Percentiles rank a stretch among this genome's conserved stretches.
Evolutionary conservation across 202 grass and related monocot genomes (phyloP).

Genomic region (Saccharum hybrid): DNA sequence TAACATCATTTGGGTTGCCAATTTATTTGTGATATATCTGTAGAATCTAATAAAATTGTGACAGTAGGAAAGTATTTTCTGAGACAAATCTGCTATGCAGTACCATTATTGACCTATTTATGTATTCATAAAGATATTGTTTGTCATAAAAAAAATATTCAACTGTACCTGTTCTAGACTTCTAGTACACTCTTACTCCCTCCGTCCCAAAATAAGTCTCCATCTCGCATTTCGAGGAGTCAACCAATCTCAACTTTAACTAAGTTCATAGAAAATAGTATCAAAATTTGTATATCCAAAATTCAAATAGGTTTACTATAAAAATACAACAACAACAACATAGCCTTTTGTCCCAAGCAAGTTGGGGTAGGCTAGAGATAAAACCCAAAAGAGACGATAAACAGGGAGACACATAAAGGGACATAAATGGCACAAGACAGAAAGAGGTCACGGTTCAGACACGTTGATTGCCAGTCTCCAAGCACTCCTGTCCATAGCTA

Average conservation of each 20-base stretch:
- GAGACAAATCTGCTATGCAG: not conserved
- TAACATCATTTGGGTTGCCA: not conserved
- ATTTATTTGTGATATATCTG: constrained; percentile 4
- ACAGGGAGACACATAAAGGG: no score
- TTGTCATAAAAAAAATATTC: not conserved
- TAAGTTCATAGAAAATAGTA: not conserved
- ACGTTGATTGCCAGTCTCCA: no score
- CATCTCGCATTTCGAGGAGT: not conserved
- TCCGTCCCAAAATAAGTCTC: not conserved
- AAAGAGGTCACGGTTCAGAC: no score
- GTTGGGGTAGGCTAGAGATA: no score
- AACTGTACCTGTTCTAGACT: not conserved
- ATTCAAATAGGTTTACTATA: not conserved
- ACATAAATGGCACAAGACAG: no score
- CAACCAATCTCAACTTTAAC: not conserved
- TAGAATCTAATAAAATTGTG: not conserved
- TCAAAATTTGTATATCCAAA: not conserved
- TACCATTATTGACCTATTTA: not conserved
- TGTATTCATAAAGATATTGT: not conserved
- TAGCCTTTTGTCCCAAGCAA: no score
- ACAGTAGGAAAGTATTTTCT: not conserved
- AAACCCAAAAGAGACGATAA: no score
- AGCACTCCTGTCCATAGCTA: no score
- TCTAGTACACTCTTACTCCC: not conserved
- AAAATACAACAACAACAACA: no score